Evolutionary conservation across 192 early-diverging fungal genomes (phyloP), one percentile per base, ranked within the genome.

Genomic region (Paraglomus occultum): DNA sequence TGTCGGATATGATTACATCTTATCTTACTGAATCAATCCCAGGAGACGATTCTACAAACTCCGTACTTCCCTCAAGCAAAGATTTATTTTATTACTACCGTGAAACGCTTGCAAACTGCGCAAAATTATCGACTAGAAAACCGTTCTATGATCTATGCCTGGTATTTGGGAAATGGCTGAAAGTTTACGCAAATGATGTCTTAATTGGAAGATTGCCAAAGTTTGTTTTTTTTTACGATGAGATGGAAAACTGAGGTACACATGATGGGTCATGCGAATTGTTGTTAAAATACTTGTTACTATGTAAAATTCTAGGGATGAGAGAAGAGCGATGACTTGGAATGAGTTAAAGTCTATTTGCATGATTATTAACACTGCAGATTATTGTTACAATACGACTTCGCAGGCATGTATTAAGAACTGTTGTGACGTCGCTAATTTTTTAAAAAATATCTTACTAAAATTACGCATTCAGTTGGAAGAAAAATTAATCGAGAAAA

Each of bases 71-170:
- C 8, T 97, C 95, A 5, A 90, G 90, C 73, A 95, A 92, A 0
- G 97, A 99, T 50, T 81, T 99, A 46, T 94, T 97, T 78, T 84
- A 90, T 67, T 91, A 85, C 69, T 98, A 97, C 82, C 88, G 92
- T 18, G 90, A 96, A 69, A 90, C 95, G 4, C 74, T 99, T 18
- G 85, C 84, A 11, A 90, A 92, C 65, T 96, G 91, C 70, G 87
- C 94, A 0, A 89, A 90, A 58, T 76, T 98, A 48, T 93, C 93
- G 4, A 91, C 90, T 0, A 84, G 90, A 59, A 87, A 93, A 69
- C 88, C 97, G 0, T 91, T 99, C 72, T 79, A 90, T 43, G 95
- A 98, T 72, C 82, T 99, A 4, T 83, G 85, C 65, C 76, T 78
- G 12, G 76, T 94, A 44, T 97, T 97, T 81, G 85, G 79, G 46